phyloP scores from a whole-genome alignment of 768 basidiomycete species.

The Russula emetica region DNA sequence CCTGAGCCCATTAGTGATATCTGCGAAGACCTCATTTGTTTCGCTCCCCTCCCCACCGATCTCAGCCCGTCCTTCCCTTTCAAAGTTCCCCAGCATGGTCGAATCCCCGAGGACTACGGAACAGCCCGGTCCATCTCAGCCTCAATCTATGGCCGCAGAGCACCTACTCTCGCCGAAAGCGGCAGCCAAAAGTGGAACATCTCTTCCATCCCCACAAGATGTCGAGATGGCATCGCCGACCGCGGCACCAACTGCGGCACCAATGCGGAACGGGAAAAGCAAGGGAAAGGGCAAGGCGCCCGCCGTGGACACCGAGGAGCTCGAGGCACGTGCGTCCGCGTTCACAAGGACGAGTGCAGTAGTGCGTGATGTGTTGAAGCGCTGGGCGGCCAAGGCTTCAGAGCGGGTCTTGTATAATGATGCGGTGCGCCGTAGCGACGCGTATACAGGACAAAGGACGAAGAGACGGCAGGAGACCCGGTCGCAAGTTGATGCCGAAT shows the following conservation, averaged over 20 bases:
- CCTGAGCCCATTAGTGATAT: constrained; percentile 31
- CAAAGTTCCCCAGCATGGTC: constrained; percentile 7
- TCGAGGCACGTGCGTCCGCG: constrained; percentile 10
- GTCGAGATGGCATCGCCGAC: constrained; percentile 25
- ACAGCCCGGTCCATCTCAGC: constrained; percentile 1
- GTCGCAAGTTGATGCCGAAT: neutral
- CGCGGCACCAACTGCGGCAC: constrained; percentile 3
- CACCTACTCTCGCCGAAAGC: neutral
- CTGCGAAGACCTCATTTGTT: constrained; percentile 15
- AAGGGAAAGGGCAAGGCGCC: constrained; percentile 24
- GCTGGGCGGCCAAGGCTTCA: constrained; percentile 18
- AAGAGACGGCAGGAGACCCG: constrained; percentile 33
- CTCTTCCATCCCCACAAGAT: constrained; percentile 14
- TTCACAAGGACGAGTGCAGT: constrained; percentile 12
- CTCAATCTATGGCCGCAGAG: neutral
- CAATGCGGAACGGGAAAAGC: constrained; percentile 12
- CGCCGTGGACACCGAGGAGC: constrained; percentile 4
- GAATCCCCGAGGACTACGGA: constrained; percentile 6
- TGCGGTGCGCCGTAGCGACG: constrained; percentile 56
- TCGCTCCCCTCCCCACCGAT: constrained; percentile 23
- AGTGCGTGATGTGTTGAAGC: constrained; percentile 14
- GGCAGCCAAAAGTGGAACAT: neutral
- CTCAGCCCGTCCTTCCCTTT: constrained; percentile 17
- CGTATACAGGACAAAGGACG: constrained; percentile 48
- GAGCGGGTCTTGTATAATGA: constrained; percentile 34